Base-by-base conservation (phyloP, 768 basidiomycete genomes). In the Lanmaoa pseudosensibilis region DNA sequence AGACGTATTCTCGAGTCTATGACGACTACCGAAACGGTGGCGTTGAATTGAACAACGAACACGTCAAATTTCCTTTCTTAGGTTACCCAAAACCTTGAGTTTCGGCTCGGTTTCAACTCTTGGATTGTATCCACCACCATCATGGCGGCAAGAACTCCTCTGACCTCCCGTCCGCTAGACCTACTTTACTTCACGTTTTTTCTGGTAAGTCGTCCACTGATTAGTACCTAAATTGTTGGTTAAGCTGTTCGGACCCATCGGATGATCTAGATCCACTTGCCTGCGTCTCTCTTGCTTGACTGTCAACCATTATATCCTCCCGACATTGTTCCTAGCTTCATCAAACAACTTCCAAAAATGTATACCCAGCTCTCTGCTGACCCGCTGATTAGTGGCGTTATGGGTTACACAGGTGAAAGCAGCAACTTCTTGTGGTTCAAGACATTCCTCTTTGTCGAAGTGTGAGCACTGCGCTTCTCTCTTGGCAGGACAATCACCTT, bases 101-200 rank as follows among this genome's bases (percentile, higher is more conserved):
- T 36, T 18, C 10, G 23, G 6, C 25, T 8, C 3, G 2, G 10
- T 19, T 32, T 44, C 2, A 18, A 34, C 32, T 15, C 21, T 43
- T 15, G 8, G 15, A 15, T 3, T 5, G 8, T 21, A 4, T 30
- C 27, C 41, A 46, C 19, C 19, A 46, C 15, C 40, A 32, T 21
- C 30, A 64, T 67, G 66, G 46, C 53, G 10, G 3, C 56, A 2
- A 56, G 54, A 40, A 70, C 61, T 0, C 76, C 85, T 15, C 72
- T 89, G 34, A 72, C 72, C 4, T 74, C 80, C 30, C 84, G 88
- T 56, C 86, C 85, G 13, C 59, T 83, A 39, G 88, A 90, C 67
- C 61, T 88, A 3, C 30, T 90, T 3, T 92, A 92, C 67, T 88
- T 90, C 57, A 48, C 64, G 0, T 92, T 89, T 74, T 92, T 90